Conservation (phyloP, 805 yeast species). For the Nakazawaea wyomingensis region DNA sequence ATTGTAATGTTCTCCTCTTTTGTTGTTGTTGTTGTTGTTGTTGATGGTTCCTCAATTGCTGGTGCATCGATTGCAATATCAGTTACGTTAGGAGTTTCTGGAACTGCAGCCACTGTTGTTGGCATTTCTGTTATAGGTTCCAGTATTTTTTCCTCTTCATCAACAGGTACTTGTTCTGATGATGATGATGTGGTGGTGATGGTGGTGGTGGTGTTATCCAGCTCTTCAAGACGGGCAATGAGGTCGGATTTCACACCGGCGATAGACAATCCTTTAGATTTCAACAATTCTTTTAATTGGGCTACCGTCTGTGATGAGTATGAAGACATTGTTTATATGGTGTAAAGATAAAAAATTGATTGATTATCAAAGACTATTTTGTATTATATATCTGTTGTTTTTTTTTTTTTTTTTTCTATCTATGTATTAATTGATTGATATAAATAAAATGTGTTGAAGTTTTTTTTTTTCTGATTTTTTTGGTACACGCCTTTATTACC, state of each 20-base stretch:
- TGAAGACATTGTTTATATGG: conserved; percentile 35
- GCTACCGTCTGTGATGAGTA: conserved; percentile 71
- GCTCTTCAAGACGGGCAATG: conserved; percentile 56
- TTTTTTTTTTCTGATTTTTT: too few relatives aligned
- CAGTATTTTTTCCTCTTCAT: too few relatives aligned
- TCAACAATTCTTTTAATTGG: conserved; percentile 76
- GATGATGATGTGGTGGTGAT: too few relatives aligned
- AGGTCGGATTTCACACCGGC: conserved; percentile 82
- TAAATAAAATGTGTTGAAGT: too few relatives aligned
- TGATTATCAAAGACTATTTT: background rate
- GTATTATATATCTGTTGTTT: background rate
- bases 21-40: background rate
- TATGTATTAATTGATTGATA: too few relatives aligned
- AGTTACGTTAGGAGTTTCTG: conserved; percentile 16
- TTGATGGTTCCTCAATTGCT: conserved; percentile 4
- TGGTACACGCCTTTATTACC: too few relatives aligned
- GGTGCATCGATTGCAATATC: conserved; percentile 9
- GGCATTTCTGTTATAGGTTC: background rate
- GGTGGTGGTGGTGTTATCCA: conserved; percentile 33
- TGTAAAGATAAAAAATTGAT: background rate
- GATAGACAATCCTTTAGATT: conserved; percentile 57
- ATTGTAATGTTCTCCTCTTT: background rate
- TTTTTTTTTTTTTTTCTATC: too few relatives aligned
- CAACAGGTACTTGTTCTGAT: conserved; percentile 19
- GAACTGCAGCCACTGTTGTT: conserved; percentile 15